Percentiles rank a stretch among this genome's conserved stretches.
Evolutionary conservation across 495 filamentous ascomycete species (phyloP).

Genomic region (Astrothelium macrocarpum): DNA sequence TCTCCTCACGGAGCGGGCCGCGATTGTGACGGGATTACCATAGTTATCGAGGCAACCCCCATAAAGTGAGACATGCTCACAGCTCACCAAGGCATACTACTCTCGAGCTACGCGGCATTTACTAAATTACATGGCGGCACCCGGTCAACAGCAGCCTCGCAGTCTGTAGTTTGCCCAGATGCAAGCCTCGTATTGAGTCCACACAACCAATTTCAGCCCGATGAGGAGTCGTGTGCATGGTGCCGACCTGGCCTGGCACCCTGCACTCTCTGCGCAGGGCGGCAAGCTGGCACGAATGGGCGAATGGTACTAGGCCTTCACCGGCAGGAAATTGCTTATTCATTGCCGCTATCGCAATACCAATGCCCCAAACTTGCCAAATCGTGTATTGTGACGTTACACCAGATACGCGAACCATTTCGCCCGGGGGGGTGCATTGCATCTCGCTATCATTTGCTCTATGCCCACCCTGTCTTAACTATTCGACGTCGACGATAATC

Average conservation of each 20-base stretch:
- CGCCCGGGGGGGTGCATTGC: background rate
- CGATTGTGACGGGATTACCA: background rate
- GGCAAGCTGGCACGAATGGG: background rate
- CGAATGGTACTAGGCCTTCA: background rate
- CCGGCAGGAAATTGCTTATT: background rate
- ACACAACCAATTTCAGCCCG: no score
- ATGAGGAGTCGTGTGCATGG: no score
- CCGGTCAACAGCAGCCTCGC: background rate
- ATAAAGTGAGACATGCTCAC: background rate
- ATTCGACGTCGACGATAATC: no score
- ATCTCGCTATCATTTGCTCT: background rate
- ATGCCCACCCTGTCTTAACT: background rate
- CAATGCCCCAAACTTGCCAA: background rate
- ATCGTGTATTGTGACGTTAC: background rate
- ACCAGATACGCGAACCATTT: conserved; percentile 3
- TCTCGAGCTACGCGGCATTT: background rate
- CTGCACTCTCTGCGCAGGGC: background rate
- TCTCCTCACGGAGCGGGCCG: conserved; percentile 3
- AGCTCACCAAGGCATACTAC: background rate
- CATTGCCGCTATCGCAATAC: background rate
- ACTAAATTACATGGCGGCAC: background rate
- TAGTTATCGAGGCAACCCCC: background rate
- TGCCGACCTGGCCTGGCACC: background rate
- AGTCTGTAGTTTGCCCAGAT: no score
- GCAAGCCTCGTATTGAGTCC: no score